Percentiles rank a stretch among this genome's conserved stretches.
Conservation (phyloP, 2,329 filamentous ascomycete species). For the Sarocladiaceae sp. region DNA sequence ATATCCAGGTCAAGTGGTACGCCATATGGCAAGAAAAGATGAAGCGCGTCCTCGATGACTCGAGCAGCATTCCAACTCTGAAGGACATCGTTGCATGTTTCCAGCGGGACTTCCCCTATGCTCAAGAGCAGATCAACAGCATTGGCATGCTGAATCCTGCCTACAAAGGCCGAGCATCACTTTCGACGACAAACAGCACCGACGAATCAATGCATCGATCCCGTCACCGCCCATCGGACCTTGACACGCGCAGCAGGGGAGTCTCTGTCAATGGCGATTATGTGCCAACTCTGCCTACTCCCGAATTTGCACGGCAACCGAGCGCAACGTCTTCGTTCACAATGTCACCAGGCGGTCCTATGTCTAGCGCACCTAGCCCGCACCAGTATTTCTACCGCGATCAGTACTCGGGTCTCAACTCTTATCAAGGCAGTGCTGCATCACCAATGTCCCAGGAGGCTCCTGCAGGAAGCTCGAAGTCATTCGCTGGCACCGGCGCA, state of each 20-base stretch:
- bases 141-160: constrained; percentile 75
- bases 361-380: constrained; percentile 34
- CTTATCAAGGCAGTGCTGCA: constrained; percentile 48
- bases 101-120: constrained; percentile 68
- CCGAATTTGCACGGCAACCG: constrained; percentile 58
- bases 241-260: constrained; percentile 48
- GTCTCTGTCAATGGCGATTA: constrained; percentile 57
- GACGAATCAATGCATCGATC: constrained; percentile 36
- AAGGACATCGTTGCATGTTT: constrained; percentile 72
- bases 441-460: constrained; percentile 41
- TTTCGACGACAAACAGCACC: constrained; percentile 51
- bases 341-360: constrained; percentile 44
- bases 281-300: constrained; percentile 56
- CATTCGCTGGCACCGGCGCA: constrained; percentile 30
- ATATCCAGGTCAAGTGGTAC: constrained; percentile 79
- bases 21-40: constrained; percentile 79
- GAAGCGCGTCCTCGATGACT: constrained; percentile 62
- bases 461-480: constrained; percentile 43
- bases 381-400: constrained; percentile 53
- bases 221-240: constrained; percentile 42
- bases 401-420: constrained; percentile 35
- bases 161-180: constrained; percentile 50
- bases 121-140: constrained; percentile 63
- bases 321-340: constrained; percentile 65
- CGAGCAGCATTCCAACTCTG: constrained; percentile 55